A percentile compares a stretch with the other conserved stretches of the same genome.
Evolutionary conservation across 176 grass and related monocot species (phyloP).

Genomic region (Cenchrus purpureus): DNA sequence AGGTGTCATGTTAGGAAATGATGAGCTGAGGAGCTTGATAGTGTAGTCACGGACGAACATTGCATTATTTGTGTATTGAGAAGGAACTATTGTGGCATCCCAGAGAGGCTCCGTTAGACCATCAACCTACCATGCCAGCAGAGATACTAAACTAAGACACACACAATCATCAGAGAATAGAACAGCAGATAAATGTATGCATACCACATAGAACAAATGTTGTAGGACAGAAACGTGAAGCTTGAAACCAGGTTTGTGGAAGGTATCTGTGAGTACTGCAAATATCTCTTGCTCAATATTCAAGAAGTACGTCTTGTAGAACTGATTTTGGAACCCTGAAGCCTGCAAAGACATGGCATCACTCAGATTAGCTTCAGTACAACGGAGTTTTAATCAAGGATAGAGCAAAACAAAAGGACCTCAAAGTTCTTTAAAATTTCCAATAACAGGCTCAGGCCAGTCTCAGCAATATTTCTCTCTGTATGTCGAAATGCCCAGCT

Average conservation of each 20-base stretch:
- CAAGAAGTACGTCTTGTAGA: slow-evolving; percentile 70
- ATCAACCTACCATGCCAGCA: slow-evolving; percentile 19
- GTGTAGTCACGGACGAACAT: slow-evolving; percentile 19
- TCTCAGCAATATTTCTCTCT: slow-evolving; percentile 81
- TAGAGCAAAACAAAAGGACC: slow-evolving; percentile 37
- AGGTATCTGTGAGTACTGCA: slow-evolving; percentile 72
- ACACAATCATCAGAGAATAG: background rate
- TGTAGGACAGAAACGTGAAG: slow-evolving; percentile 70
- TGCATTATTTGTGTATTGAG: slow-evolving; percentile 17
- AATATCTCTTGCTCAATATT: slow-evolving; percentile 75
- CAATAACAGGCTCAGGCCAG: slow-evolving; percentile 61
- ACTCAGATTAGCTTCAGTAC: slow-evolving; percentile 7
- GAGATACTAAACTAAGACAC: slow-evolving; percentile 4
- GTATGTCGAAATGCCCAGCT: slow-evolving; percentile 73
- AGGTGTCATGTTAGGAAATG: slow-evolving; percentile 26
- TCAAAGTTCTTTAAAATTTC: slow-evolving; percentile 76
- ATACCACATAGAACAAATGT: slow-evolving; percentile 70
- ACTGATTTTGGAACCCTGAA: slow-evolving; percentile 65
- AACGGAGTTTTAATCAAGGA: background rate
- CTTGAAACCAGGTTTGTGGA: slow-evolving; percentile 73
- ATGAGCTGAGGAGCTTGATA: slow-evolving; percentile 9
- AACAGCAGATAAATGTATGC: background rate
- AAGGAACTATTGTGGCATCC: background rate
- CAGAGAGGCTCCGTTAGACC: slow-evolving; percentile 24
- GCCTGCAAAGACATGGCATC: slow-evolving; percentile 35